Percentiles rank a stretch among this genome's conserved stretches.
phyloP scores from a whole-genome alignment of 2,329 filamentous ascomycete species.

The Cladosporium sp. region DNA sequence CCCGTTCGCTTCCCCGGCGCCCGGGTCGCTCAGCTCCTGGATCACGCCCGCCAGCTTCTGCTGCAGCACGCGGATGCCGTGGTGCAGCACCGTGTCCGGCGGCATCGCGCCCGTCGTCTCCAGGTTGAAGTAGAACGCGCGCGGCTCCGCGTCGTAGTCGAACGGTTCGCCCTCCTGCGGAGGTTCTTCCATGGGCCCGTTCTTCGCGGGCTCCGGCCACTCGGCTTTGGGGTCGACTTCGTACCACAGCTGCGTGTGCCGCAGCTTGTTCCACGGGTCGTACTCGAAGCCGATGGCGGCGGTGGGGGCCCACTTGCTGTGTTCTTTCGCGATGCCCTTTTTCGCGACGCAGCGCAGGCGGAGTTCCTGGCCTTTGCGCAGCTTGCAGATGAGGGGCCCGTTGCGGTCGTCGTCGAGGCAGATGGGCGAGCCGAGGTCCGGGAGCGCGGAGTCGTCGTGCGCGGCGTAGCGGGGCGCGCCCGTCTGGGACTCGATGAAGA shows the following conservation, averaged over 20 bases:
- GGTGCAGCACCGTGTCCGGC: slow-evolving; percentile 81
- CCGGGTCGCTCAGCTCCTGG: slow-evolving; percentile 51
- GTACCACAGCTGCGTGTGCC: slow-evolving; percentile 91
- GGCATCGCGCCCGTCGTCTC: slow-evolving; percentile 83
- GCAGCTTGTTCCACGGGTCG: slow-evolving; percentile 92
- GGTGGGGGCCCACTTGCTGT: slow-evolving; percentile 95
- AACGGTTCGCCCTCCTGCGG: slow-evolving; percentile 78
- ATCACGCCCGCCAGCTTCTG: slow-evolving; percentile 82
- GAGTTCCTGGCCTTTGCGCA: slow-evolving; percentile 83
- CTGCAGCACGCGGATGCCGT: slow-evolving; percentile 83
- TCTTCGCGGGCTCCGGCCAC: slow-evolving; percentile 38
- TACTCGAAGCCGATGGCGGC: slow-evolving; percentile 95
- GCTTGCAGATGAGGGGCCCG: slow-evolving; percentile 81
- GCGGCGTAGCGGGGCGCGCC: slow-evolving; percentile 62
- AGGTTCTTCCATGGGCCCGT: slow-evolving; percentile 72
- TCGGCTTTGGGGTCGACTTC: slow-evolving; percentile 58
- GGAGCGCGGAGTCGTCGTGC: slow-evolving; percentile 60
- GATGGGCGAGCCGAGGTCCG: slow-evolving; percentile 61
- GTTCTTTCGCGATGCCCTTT: slow-evolving; percentile 98
- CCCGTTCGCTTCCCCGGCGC: slow-evolving; percentile 50
- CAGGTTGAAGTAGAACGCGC: slow-evolving; percentile 81
- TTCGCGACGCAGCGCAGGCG: slow-evolving; percentile 89
- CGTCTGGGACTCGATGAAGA: slow-evolving; percentile 52
- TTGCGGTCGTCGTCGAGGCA: slow-evolving; percentile 75
- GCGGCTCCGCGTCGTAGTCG: slow-evolving; percentile 80